phyloP scores from a whole-genome alignment of 257 asterid genomes.

The Solanum pennellii region DNA sequence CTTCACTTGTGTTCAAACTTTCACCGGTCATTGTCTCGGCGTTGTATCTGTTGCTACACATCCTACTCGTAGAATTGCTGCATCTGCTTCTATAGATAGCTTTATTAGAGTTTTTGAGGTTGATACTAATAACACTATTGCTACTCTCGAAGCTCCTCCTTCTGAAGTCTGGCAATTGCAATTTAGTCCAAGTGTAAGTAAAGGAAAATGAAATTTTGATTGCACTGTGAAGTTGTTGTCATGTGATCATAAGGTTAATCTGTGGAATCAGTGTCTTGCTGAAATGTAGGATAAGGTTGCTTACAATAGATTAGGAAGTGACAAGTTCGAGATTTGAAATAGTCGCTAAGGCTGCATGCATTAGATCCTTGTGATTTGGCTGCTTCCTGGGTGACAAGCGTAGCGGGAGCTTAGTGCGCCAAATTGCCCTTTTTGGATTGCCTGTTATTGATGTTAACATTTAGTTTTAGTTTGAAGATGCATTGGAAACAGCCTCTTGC shows the following conservation, averaged over 20 bases:
- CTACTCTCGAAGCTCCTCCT: constrained; percentile 93
- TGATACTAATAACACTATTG: constrained; percentile 58
- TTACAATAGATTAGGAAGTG: background rate
- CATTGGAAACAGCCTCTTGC: background rate
- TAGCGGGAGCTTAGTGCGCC: background rate
- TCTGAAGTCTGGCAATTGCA: constrained; percentile 96
- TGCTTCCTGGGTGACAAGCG: background rate
- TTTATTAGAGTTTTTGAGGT: constrained; percentile 83
- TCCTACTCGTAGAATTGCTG: constrained; percentile 87
- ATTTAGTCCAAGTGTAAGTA: constrained; percentile 72
- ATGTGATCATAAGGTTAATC: background rate
- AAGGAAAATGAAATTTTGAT: background rate
- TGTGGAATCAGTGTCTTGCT: background rate
- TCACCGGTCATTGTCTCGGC: constrained; percentile 92
- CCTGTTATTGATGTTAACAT: background rate
- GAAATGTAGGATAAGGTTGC: background rate
- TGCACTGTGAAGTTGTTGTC: background rate
- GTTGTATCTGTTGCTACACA: constrained; percentile 89
- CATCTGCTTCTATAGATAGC: constrained; percentile 93
- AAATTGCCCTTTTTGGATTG: background rate
- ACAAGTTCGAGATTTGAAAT: background rate
- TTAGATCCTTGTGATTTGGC: background rate
- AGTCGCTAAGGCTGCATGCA: background rate
- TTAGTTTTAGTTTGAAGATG: background rate
- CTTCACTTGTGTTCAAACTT: constrained; percentile 36